Evolutionary conservation across 176 grass and related monocot genomes (phyloP).

Genomic region (Aegilops umbellulata): DNA sequence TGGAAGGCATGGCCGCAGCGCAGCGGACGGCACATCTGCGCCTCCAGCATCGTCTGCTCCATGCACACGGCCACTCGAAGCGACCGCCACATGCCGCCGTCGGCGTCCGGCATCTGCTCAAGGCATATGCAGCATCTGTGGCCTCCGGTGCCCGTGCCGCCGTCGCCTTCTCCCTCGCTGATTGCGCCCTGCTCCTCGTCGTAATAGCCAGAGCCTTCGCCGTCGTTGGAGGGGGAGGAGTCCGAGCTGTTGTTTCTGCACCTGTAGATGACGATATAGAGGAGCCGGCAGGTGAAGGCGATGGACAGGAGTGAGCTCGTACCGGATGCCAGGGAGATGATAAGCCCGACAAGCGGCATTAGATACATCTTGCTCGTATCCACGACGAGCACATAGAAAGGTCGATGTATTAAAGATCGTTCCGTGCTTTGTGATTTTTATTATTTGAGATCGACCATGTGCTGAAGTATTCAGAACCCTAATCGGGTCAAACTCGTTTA

Average conservation of each 20-base stretch:
- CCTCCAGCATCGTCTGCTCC: not conserved
- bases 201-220: not conserved
- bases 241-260: not conserved
- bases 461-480: not conserved
- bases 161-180: not conserved
- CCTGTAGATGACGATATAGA: not conserved
- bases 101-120: not conserved
- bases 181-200: not conserved
- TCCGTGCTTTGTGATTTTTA: not conserved
- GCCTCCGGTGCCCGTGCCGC: not conserved
- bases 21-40: not conserved
- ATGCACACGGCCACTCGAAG: not conserved
- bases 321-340: not conserved
- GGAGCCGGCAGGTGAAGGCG: not conserved
- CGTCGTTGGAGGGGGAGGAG: not conserved
- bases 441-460: not conserved
- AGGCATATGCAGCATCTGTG: not conserved
- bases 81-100: not conserved
- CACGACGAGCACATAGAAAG: not conserved
- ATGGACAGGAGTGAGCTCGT: not conserved
- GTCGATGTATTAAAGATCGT: not conserved
- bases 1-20: slow-evolving; percentile 20
- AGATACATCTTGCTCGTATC: not conserved
- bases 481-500: too few relatives aligned
- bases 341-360: not conserved